Conservation (phyloP, 352 stramenopile genomes). For the Globisporangium emineosum region DNA sequence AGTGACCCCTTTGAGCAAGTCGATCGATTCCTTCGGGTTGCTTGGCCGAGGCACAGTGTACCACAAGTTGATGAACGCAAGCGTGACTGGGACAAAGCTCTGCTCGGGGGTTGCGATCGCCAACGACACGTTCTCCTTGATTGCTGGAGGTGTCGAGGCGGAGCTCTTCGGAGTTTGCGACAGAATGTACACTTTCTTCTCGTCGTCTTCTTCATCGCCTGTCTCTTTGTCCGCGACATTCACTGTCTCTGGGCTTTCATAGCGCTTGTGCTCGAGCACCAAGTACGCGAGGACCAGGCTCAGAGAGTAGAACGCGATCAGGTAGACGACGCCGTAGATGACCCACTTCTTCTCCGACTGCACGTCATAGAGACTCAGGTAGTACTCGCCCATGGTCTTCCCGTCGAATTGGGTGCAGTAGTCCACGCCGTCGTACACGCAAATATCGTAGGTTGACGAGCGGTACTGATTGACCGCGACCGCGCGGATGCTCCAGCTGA, state of each 20-base stretch:
- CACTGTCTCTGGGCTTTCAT: background rate
- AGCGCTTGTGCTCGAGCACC: background rate
- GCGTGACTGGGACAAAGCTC: background rate
- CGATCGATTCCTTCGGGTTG: conserved; percentile 17
- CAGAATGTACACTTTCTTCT: background rate
- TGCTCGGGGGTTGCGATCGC: background rate
- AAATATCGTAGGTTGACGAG: background rate
- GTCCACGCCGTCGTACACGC: background rate
- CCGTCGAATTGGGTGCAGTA: background rate
- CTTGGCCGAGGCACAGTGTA: conserved; percentile 18
- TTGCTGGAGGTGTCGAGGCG: no score
- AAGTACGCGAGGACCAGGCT: background rate
- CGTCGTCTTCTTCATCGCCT: background rate
- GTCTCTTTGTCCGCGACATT: background rate
- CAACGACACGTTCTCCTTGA: background rate
- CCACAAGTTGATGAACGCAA: conserved; percentile 19
- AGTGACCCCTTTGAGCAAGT: conserved; percentile 31
- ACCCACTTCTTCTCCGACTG: background rate
- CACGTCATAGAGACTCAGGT: background rate
- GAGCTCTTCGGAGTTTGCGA: no score
- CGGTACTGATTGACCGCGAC: background rate
- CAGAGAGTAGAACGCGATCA: background rate
- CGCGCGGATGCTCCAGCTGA: background rate
- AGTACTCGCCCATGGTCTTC: background rate
- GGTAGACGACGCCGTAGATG: background rate